Evolutionary conservation across 768 basidiomycete species (phyloP).

Genomic region (Amanita molliuscula): DNA sequence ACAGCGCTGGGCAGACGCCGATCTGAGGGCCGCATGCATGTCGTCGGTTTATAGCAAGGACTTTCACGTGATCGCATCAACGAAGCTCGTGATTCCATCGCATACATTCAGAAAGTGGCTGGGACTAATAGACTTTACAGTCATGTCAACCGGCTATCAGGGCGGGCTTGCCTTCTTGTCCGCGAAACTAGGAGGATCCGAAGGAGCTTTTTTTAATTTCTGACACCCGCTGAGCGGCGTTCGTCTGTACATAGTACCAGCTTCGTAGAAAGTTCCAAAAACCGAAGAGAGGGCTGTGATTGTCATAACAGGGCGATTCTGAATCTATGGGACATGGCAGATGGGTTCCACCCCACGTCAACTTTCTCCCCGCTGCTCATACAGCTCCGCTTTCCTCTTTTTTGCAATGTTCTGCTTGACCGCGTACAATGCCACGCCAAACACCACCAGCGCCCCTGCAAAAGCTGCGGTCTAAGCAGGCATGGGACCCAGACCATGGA

Average conservation of each 20-base stretch:
- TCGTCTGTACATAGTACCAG: constrained; percentile 20
- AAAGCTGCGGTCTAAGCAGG: constrained; percentile 19
- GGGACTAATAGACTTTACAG: not conserved
- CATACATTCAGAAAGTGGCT: not conserved
- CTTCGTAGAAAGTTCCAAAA: constrained; percentile 20
- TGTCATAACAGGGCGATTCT: constrained; percentile 12
- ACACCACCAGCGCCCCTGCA: constrained; percentile 18
- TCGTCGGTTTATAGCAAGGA: too few species aligned
- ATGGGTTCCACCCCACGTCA: not conserved
- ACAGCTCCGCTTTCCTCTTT: constrained; percentile 23
- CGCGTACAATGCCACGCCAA: constrained; percentile 21
- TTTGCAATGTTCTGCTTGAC: constrained; percentile 21
- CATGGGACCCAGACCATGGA: too few species aligned
- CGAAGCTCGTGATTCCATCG: not conserved
- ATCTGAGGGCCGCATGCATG: constrained; percentile 2
- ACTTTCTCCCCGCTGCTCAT: constrained; percentile 15
- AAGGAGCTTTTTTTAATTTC: too few species aligned
- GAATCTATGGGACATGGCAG: constrained; percentile 3
- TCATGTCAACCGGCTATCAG: too few species aligned
- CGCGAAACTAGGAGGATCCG: too few species aligned
- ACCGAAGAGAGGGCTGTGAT: constrained; percentile 16
- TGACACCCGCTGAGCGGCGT: too few species aligned
- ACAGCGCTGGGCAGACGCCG: not conserved
- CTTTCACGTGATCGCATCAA: not conserved
- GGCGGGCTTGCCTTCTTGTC: too few species aligned